Percentiles rank a stretch among this genome's conserved stretches.
phyloP scores from a whole-genome alignment of 1,284 basidiomycete species.

The Cryptococcus sp. region DNA sequence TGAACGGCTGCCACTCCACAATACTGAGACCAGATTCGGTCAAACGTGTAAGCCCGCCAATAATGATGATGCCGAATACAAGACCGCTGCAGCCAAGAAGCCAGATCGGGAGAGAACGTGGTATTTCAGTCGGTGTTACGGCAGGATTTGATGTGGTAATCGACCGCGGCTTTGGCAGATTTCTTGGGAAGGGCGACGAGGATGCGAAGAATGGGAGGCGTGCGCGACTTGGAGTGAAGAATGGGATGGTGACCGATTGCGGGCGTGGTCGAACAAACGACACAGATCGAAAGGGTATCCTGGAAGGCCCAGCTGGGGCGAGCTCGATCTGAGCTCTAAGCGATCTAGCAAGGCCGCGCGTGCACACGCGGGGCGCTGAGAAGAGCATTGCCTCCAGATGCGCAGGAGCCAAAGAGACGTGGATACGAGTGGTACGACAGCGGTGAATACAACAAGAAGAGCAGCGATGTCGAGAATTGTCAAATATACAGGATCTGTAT shows the following conservation, averaged over 20 bases:
- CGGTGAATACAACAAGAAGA: too few species aligned
- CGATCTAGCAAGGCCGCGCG: too few species aligned
- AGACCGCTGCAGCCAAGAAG: slow-evolving; percentile 78
- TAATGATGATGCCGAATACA: slow-evolving; percentile 88
- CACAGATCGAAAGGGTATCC: slow-evolving; percentile 6
- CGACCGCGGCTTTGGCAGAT: neutral
- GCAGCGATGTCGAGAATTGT: too few species aligned
- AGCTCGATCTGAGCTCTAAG: too few species aligned
- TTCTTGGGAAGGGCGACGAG: slow-evolving; percentile 4
- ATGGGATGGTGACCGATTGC: neutral
- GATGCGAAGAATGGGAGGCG: slow-evolving; percentile 9
- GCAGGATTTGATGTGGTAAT: neutral
- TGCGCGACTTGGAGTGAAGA: slow-evolving; percentile 15
- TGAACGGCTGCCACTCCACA: slow-evolving; percentile 95
- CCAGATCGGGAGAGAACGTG: slow-evolving; percentile 74
- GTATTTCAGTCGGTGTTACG: slow-evolving; percentile 52
- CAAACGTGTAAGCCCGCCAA: slow-evolving; percentile 93
- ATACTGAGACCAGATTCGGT: slow-evolving; percentile 98
- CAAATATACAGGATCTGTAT: too few species aligned
- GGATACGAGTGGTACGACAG: too few species aligned
- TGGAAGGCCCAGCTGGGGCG: slow-evolving; percentile 7
- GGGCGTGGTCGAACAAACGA: too few species aligned
- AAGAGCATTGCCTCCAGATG: too few species aligned
- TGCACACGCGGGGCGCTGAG: too few species aligned
- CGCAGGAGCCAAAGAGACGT: too few species aligned